These are phyloP conservation scores for Cochlearia excelsa DNA, from an alignment of 345 rosid genomes.

Conservation along the genomic window DNA sequence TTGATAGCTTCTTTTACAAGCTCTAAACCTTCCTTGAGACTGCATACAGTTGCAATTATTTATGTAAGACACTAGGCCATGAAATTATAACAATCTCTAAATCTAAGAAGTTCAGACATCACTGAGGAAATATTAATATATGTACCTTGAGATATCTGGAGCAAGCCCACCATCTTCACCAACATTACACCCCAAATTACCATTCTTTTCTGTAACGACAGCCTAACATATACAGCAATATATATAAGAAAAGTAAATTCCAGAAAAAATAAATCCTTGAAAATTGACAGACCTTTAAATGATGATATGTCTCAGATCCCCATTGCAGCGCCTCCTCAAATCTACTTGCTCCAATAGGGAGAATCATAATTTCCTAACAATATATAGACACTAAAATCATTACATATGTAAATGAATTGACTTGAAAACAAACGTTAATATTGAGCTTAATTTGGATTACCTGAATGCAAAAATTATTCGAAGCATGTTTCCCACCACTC, in stretches of 20 bases:
- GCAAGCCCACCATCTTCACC: conserved; percentile 96
- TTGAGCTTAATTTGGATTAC: conserved; percentile 34
- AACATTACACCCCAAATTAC: conserved; percentile 71
- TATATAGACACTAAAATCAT: conserved; percentile 19
- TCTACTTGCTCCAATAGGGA: conserved; percentile 83
- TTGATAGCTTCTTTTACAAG: conserved; percentile 85
- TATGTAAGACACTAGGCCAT: conserved; percentile 16
- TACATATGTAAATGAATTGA: not conserved
- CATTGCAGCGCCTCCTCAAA: conserved; percentile 94
- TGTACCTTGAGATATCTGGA: conserved; percentile 85
- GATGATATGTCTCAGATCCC: conserved; percentile 96
- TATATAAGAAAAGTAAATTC: conserved; percentile 15
- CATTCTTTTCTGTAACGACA: conserved; percentile 79
- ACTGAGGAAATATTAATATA: conserved; percentile 7
- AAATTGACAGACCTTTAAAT: conserved; percentile 67
- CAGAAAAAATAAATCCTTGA: conserved; percentile 22
- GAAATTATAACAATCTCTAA: conserved; percentile 11
- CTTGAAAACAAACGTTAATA: not conserved
- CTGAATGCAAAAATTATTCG: conserved; percentile 77
- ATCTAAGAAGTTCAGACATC: conserved; percentile 25
- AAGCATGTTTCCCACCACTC: conserved; percentile 91
- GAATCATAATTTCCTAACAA: conserved; percentile 81
- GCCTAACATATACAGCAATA: conserved; percentile 58
- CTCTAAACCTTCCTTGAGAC: conserved; percentile 87
- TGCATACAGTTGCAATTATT: conserved; percentile 39